Conservation (phyloP, 2,329 filamentous ascomycete genomes). For the Nigrospora osmanthi region DNA sequence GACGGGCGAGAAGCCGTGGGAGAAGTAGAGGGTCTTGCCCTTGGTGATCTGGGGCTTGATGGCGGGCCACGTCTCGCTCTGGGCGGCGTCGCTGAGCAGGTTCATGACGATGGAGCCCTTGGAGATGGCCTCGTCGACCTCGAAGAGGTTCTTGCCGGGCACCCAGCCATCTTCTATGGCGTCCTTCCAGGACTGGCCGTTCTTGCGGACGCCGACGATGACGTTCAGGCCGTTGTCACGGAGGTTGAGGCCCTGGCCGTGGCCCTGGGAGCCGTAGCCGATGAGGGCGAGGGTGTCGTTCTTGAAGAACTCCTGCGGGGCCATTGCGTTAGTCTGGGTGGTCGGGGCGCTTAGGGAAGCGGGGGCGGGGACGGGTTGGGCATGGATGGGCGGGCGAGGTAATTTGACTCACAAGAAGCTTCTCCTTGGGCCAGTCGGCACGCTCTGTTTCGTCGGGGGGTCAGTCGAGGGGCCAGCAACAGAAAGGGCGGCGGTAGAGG, state of each 20-base stretch:
- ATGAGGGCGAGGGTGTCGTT: slow-evolving; percentile 98
- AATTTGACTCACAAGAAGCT: slow-evolving; percentile 71
- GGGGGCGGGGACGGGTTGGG: too few relatives aligned
- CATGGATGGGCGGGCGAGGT: too few relatives aligned
- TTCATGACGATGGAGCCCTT: slow-evolving; percentile 98
- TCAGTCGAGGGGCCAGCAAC: background rate
- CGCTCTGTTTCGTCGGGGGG: slow-evolving; percentile 61
- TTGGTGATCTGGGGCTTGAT: slow-evolving; percentile 98
- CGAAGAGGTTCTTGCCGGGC: slow-evolving; percentile 97
- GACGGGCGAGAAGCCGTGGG: slow-evolving; percentile 98
- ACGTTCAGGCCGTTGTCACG: slow-evolving; percentile 99
- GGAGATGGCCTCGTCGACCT: slow-evolving; percentile 91
- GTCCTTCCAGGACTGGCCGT: slow-evolving; percentile 97
- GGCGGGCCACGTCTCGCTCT: slow-evolving; percentile 96
- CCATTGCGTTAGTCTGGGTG: too few relatives aligned
- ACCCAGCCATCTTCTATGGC: slow-evolving; percentile 96
- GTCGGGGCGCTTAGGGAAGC: background rate
- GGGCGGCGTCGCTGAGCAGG: slow-evolving; percentile 93
- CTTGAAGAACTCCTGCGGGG: slow-evolving; percentile 90
- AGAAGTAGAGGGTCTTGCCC: slow-evolving; percentile 99
- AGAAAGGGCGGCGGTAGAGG: too few relatives aligned
- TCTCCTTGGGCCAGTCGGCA: slow-evolving; percentile 96
- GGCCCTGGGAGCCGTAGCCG: slow-evolving; percentile 95
- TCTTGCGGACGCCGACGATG: slow-evolving; percentile 97
- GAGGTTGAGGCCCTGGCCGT: slow-evolving; percentile 98